Percentiles rank a stretch among this genome's conserved stretches.
Evolutionary conservation across 192 early-diverging fungal genomes (phyloP).

Genomic region (Spizellomyces punctatus): DNA sequence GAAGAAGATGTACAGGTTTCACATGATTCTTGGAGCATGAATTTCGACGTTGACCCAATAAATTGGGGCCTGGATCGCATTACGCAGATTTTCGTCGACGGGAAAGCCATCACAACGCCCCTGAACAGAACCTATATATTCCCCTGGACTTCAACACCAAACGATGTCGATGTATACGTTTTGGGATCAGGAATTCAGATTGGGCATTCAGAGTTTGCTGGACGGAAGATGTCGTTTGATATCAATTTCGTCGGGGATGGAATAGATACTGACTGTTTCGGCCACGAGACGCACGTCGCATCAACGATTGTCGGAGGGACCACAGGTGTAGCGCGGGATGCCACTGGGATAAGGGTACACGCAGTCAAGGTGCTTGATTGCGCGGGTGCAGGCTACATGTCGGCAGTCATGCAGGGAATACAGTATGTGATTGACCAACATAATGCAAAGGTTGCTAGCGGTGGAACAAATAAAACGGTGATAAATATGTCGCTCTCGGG

Average conservation of each 20-base stretch:
- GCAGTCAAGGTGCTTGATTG: background rate
- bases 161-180: background rate
- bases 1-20: background rate
- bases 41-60: background rate
- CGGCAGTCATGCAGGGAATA: background rate
- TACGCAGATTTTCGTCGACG: constrained; percentile 1
- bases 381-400: background rate
- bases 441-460: constrained; percentile 2
- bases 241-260: constrained; percentile 1
- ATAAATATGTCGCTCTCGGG: constrained; percentile 1
- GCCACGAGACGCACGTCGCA: constrained; percentile 11
- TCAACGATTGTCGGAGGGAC: constrained; percentile 1
- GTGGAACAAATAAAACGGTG: background rate
- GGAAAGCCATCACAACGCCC: background rate
- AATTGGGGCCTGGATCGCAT: background rate
- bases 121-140: too few species aligned
- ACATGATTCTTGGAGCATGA: background rate
- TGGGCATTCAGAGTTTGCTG: background rate
- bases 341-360: background rate
- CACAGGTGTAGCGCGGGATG: background rate
- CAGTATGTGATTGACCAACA: constrained; percentile 2
- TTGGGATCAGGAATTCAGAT: background rate
- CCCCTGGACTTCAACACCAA: too few species aligned
- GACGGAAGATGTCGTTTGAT: background rate
- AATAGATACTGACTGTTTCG: constrained; percentile 1